These are phyloP conservation scores for Pseudogymnoascus sp. DNA, from an alignment of 2,329 filamentous ascomycete species.

Conservation along the genomic window DNA sequence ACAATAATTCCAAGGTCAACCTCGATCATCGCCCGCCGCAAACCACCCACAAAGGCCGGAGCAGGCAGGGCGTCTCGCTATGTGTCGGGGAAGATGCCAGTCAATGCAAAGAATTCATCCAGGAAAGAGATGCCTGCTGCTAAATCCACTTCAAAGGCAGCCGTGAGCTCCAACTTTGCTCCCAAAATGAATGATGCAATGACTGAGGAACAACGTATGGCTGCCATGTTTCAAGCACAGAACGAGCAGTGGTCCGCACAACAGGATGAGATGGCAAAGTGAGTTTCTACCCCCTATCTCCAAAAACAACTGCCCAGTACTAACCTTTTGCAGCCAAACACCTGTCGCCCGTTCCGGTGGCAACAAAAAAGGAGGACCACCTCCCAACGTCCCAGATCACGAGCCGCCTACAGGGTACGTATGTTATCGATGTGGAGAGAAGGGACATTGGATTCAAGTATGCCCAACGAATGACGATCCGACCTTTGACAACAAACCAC, in stretches of 20 bases:
- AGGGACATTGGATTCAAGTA: constrained; percentile 98
- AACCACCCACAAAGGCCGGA: constrained; percentile 77
- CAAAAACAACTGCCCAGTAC: constrained; percentile 29
- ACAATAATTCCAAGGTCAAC: constrained; percentile 95
- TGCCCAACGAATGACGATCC: constrained; percentile 99
- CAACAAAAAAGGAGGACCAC: constrained; percentile 47
- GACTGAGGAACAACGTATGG: constrained; percentile 90
- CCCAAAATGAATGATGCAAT: constrained; percentile 66
- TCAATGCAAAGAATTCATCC: constrained; percentile 73
- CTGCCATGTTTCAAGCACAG: constrained; percentile 84
- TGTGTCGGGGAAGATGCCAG: constrained; percentile 91
- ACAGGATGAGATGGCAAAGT: constrained; percentile 87
- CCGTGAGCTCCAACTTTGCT: constrained; percentile 45
- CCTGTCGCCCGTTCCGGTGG: constrained; percentile 53
- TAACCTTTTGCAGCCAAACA: constrained; percentile 44
- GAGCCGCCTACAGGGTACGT: constrained; percentile 91
- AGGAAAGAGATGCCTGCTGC: constrained; percentile 59
- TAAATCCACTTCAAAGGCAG: constrained; percentile 46
- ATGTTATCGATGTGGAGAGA: constrained; percentile 92
- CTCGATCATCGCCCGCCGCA: constrained; percentile 79
- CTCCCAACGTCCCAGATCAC: constrained; percentile 77
- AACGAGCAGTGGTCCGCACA: constrained; percentile 89
- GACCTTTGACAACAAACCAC: constrained; percentile 85
- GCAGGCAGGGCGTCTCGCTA: constrained; percentile 89
- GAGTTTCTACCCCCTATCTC: constrained; percentile 34